These are phyloP conservation scores for Warburgia ugandensis DNA, from an alignment of 164 flowering plant species.

Conservation along the genomic window DNA sequence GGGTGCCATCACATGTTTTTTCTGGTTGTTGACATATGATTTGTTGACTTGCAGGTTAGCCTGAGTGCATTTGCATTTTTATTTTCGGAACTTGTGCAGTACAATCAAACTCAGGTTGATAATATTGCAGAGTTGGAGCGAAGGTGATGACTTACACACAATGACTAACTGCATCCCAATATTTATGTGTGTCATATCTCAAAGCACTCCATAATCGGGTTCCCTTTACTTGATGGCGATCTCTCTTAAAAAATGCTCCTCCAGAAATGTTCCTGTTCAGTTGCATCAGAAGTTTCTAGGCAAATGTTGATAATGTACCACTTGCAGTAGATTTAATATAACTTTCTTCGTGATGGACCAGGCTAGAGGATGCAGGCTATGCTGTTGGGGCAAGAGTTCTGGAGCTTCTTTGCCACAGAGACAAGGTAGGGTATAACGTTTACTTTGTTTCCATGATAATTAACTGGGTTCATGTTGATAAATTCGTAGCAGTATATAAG, in stretches of 20 bases:
- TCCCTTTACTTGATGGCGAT: too few species aligned
- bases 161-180: too few species aligned
- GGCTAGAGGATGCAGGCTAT: slow-evolving; percentile 99
- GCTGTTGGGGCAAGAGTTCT: slow-evolving; percentile 91
- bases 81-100: slow-evolving; percentile 97
- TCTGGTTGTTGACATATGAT: too few species aligned
- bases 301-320: not conserved
- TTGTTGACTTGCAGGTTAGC: slow-evolving; percentile 61
- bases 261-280: too few species aligned
- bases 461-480: too few species aligned
- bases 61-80: slow-evolving; percentile 91
- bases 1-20: not conserved
- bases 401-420: slow-evolving; percentile 95
- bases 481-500: too few species aligned
- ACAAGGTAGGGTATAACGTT: slow-evolving; percentile 75
- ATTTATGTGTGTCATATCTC: too few species aligned
- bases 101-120: slow-evolving; percentile 95
- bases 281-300: too few species aligned
- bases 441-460: too few species aligned
- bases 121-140: slow-evolving; percentile 91
- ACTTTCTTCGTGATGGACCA: slow-evolving; percentile 22
- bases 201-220: too few species aligned
- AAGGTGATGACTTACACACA: too few species aligned
- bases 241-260: too few species aligned
- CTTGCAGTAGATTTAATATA: slow-evolving; percentile 1